phyloP scores from a whole-genome alignment of 345 rosid species.

The Brassica incana region DNA sequence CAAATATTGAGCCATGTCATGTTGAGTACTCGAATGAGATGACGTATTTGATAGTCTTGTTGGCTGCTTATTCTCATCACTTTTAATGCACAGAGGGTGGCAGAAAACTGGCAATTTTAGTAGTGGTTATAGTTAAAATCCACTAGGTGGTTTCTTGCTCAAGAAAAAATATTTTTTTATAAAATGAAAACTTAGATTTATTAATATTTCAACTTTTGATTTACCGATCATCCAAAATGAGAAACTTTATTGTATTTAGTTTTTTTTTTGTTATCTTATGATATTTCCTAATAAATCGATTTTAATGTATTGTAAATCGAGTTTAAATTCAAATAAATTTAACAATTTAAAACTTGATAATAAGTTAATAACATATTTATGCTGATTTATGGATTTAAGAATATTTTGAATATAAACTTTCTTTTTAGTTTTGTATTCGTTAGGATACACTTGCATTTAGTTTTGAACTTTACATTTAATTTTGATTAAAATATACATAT shows the following conservation, averaged over 20 bases:
- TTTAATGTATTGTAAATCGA: neutral
- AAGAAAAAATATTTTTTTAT: neutral
- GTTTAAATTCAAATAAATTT: neutral
- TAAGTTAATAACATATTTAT: neutral
- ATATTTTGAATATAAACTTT: neutral
- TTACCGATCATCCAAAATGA: neutral
- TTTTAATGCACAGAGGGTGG: neutral
- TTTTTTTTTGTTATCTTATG: neutral
- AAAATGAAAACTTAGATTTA: neutral
- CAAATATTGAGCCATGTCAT: neutral
- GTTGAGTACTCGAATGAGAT: neutral
- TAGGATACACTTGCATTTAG: neutral
- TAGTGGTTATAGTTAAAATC: neutral
- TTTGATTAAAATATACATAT: neutral
- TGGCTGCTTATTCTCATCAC: constrained; percentile 1
- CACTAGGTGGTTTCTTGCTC: neutral
- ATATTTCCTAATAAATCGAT: neutral
- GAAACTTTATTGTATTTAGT: too few species aligned
- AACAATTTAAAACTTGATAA: neutral
- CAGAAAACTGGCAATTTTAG: neutral
- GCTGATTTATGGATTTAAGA: neutral
- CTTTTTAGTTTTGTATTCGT: neutral
- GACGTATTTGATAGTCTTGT: neutral
- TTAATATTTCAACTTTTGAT: neutral
- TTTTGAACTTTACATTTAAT: neutral